Evolutionary conservation across 2,329 filamentous ascomycete species (phyloP), one percentile per base, ranked within the genome.

Genomic region (Hypocrella siamensis): DNA sequence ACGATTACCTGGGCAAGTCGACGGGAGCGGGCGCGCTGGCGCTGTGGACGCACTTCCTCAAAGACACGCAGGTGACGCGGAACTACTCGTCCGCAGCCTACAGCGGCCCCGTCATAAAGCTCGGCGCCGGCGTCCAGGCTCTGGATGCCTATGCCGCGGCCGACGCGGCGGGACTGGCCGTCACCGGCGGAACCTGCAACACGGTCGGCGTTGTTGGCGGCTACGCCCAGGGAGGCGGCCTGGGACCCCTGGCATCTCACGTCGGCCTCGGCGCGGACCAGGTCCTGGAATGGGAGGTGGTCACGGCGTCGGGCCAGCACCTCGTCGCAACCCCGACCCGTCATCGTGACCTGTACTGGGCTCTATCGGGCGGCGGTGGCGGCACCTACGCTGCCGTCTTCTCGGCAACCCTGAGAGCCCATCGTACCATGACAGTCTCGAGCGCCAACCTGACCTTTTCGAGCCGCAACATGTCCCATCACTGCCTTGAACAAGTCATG

Each of bases 131-230:
- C 17, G 54, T 72, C 2, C 56, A 61, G 29, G 68, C 57, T 0
- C 52, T 47, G 12, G 65, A 75, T 14, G 58, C 57, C 0, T 53
- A 63, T 26, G 47, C 46, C 19, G 60, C 58, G 18, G 67, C 67
- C 0, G 43, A 65, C 19, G 45, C 56, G 12, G 46, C 59, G 8
- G 60, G 59, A 1, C 51, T 65, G 6, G 58, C 57, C 0, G 56
- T 71, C 1, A 61, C 75, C 5, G 67, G 64, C 14, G 71, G 71
- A 6, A 65, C 67, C 14, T 69, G 68, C 35, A 42, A 47, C 1
- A 67, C 63, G 0, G 71, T 78, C 6, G 71, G 72, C 2, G 43
- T 72, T 2, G 63, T 67, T 0, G 75, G 73, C n/a, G 72, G 74
- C 1, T 79, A 69, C 41, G 63, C 58, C 2, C 67, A 72, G 42